Conservation (phyloP, 306 rosid species). For the Crataegus laevigata region DNA sequence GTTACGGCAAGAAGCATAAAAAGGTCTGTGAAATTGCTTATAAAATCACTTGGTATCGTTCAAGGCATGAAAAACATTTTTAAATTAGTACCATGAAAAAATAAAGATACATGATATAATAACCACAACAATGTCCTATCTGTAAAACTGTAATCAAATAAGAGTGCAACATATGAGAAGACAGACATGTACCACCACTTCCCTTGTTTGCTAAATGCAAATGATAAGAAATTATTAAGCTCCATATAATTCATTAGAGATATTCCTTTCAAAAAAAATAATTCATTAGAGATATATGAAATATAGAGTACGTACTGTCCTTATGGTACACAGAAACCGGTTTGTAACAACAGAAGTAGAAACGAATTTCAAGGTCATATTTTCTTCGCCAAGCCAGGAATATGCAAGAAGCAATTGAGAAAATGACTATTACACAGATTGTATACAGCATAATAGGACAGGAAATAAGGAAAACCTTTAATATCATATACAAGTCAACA, state of each 20-base stretch:
- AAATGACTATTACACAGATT: not conserved
- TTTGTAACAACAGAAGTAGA: not conserved
- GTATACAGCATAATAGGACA: not conserved
- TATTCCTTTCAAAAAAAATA: too few species aligned
- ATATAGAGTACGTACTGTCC: not conserved
- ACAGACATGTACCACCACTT: not conserved
- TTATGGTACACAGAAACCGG: not conserved
- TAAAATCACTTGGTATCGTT: slow-evolving; percentile 1
- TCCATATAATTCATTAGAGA: not conserved
- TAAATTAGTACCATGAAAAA: not conserved
- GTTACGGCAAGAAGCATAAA: not conserved
- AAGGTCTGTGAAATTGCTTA: not conserved
- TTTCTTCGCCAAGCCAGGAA: not conserved
- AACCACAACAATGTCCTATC: not conserved
- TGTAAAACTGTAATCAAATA: not conserved
- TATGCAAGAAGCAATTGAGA: not conserved
- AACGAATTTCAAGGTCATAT: not conserved
- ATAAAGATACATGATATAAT: not conserved
- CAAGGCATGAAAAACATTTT: not conserved
- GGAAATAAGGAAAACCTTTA: not conserved
- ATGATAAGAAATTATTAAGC: not conserved
- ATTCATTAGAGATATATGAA: not conserved
- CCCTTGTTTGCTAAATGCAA: not conserved
- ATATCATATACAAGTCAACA: not conserved
- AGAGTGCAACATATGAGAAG: not conserved